phyloP scores from a whole-genome alignment of 2,329 filamentous ascomycete genomes.

The Trichoderma harzianum region DNA sequence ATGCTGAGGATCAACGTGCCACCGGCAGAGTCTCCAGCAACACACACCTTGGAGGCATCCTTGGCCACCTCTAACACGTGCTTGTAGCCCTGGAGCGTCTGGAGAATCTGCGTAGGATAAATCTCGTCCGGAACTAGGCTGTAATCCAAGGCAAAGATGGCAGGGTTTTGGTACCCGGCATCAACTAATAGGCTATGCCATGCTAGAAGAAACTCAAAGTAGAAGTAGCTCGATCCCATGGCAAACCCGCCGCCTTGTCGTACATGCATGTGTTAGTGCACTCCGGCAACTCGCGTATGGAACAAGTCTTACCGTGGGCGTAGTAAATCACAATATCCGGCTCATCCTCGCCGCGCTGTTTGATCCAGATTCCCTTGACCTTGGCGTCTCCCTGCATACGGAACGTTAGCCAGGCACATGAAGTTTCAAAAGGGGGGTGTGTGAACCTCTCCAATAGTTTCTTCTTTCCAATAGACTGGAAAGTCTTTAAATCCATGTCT shows the following conservation, averaged over 20 bases:
- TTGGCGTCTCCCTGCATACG: slow-evolving; percentile 34
- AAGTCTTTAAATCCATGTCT: slow-evolving; percentile 63
- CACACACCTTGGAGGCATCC: slow-evolving; percentile 61
- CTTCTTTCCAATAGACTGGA: slow-evolving; percentile 62
- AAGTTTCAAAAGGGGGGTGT: not conserved
- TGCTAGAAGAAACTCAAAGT: slow-evolving; percentile 75
- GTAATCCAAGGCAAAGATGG: slow-evolving; percentile 77
- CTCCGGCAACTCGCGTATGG: not conserved
- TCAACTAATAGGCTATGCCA: slow-evolving; percentile 65
- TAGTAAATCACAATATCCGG: slow-evolving; percentile 82
- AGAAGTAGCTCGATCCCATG: slow-evolving; percentile 80
- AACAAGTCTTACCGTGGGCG: slow-evolving; percentile 59
- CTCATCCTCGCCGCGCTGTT: slow-evolving; percentile 53
- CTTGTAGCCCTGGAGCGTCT: slow-evolving; percentile 67
- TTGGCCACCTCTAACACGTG: slow-evolving; percentile 60
- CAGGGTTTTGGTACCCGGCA: slow-evolving; percentile 68
- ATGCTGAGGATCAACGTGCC: slow-evolving; percentile 71
- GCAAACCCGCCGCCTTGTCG: slow-evolving; percentile 70
- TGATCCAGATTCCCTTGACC: slow-evolving; percentile 67
- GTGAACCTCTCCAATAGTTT: slow-evolving; percentile 31
- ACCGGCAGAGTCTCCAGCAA: slow-evolving; percentile 78
- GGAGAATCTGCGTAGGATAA: slow-evolving; percentile 70
- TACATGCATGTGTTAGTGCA: not conserved
- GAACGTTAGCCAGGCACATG: slow-evolving; percentile 7
- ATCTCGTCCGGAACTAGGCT: slow-evolving; percentile 71